Percentiles rank a stretch among this genome's conserved stretches.
Conservation (phyloP, 768 basidiomycete genomes). For the Dendrothele bispora region DNA sequence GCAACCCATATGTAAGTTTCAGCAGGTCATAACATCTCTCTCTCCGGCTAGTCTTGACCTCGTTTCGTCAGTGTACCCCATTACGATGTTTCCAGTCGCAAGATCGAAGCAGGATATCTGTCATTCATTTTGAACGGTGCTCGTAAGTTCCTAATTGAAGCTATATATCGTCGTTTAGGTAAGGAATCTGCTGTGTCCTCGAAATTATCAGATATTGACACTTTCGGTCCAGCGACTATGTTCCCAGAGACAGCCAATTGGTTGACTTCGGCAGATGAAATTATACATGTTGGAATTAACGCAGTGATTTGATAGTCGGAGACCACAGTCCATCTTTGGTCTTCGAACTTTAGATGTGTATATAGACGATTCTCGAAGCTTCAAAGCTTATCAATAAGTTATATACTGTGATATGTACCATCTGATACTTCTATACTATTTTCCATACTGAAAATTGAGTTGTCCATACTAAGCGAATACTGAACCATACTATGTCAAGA, state of each 20-base stretch:
- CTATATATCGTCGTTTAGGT: constrained; percentile 61
- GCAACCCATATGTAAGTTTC: constrained; percentile 58
- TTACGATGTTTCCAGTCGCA: constrained; percentile 52
- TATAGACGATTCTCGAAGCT: too few relatives aligned
- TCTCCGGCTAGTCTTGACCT: neutral
- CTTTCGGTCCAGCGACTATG: constrained; percentile 42
- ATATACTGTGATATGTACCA: too few relatives aligned
- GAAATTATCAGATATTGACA: neutral
- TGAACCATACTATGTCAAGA: too few relatives aligned
- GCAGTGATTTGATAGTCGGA: constrained; percentile 51
- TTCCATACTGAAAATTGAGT: too few relatives aligned
- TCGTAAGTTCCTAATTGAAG: constrained; percentile 55
- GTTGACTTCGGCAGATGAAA: constrained; percentile 57
- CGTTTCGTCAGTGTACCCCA: constrained; percentile 51
- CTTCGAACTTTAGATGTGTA: too few relatives aligned
- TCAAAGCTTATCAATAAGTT: too few relatives aligned
- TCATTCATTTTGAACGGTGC: constrained; percentile 39
- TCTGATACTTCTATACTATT: too few relatives aligned
- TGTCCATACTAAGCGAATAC: too few relatives aligned
- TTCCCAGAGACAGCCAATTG: constrained; percentile 65
- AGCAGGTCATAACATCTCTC: neutral
- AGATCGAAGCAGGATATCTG: constrained; percentile 29
- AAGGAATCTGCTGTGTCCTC: constrained; percentile 10
- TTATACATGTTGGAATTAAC: constrained; percentile 59
- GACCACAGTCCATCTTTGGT: too few relatives aligned